Base-by-base conservation (phyloP, 108 stramenopile genomes). In the Skeletonema potamos region DNA sequence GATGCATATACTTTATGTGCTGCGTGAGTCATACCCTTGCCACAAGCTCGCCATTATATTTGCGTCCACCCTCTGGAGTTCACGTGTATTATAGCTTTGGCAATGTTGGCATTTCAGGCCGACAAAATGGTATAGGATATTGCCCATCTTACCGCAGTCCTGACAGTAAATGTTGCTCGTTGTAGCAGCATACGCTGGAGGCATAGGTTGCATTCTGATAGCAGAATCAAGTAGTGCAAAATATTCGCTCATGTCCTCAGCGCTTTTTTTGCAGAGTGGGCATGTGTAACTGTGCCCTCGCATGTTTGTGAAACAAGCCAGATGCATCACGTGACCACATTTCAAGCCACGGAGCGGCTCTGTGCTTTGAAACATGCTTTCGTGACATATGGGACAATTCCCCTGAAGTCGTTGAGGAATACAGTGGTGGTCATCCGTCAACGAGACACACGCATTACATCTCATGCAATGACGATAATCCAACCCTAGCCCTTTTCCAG, bases 391-490 rank as follows among this genome's bases (percentile, higher is more conserved):
- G 7, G 96, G 94, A 59, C 98, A 98, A 73, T 92, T 83, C 10
- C 92, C 93, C 79, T 97, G 95, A 22, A 97, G 77, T 58, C 85
- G 79, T 76, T 96, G 95, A n/a, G 90, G 92, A 70, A 96, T 92
- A 79, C 98, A 98, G 6, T 85, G 86, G 68, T 96, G 94, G 6
- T 84, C 83, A 69, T 96, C 94, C 7, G 39, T 73, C 30, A 94
- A 54, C 4, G 91, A 86, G 15, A 98, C 93, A 70, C 98, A 98
- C 9, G 96, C 95, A 85, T 98, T 98, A 83, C 98, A 98, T 10
- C 90, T 87, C 98, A 98, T 97, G 84, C 98, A 98, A 71, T 98
- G 98, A 28, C 92, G 87, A 82, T 87, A 97, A 65, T 98, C 98
- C 39, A 96, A 89, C 4, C 97, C 97, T 13, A 98, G 84, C 17